Evolutionary conservation across 768 basidiomycete species (phyloP).

Genomic region (Mycena alexandri): DNA sequence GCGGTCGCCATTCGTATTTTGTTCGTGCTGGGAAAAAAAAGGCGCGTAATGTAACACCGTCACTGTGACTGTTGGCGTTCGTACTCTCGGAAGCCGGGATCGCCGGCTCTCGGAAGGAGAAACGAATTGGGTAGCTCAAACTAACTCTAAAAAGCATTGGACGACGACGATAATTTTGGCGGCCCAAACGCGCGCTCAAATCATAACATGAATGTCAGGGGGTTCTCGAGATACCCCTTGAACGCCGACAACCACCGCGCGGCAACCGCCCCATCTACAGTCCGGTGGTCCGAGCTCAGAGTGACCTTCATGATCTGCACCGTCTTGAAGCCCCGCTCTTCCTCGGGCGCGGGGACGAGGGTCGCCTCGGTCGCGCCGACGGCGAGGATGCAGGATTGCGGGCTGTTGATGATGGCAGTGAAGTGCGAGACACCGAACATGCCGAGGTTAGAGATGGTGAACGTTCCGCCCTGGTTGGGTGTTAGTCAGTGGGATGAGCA

Average conservation of each 20-base stretch:
- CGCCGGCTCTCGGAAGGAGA: neutral
- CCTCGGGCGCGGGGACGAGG: constrained; percentile 87
- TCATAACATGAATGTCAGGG: constrained; percentile 96
- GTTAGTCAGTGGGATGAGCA: neutral
- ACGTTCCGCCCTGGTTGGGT: constrained; percentile 85
- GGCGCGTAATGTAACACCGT: neutral
- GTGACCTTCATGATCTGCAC: constrained; percentile 96
- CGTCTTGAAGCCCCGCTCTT: constrained; percentile 96
- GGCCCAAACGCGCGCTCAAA: constrained; percentile 13
- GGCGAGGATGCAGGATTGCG: constrained; percentile 98
- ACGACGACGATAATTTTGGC: constrained; percentile 22
- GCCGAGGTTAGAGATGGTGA: constrained; percentile 99
- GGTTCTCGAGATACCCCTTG: constrained; percentile 97
- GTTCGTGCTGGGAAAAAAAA: neutral
- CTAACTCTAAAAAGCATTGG: constrained; percentile 31
- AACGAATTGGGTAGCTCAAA: constrained; percentile 6
- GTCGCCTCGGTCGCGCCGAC: constrained; percentile 91
- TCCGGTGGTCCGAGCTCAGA: constrained; percentile 94
- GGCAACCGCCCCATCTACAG: constrained; percentile 95
- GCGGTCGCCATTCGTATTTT: neutral
- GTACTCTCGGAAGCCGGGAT: too few species aligned
- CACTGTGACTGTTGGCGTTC: constrained; percentile 23
- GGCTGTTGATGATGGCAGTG: constrained; percentile 99
- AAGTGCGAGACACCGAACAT: constrained; percentile 97
- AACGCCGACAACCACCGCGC: constrained; percentile 94